phyloP scores from a whole-genome alignment of 495 filamentous ascomycete species.

The Daldinia loculata region DNA sequence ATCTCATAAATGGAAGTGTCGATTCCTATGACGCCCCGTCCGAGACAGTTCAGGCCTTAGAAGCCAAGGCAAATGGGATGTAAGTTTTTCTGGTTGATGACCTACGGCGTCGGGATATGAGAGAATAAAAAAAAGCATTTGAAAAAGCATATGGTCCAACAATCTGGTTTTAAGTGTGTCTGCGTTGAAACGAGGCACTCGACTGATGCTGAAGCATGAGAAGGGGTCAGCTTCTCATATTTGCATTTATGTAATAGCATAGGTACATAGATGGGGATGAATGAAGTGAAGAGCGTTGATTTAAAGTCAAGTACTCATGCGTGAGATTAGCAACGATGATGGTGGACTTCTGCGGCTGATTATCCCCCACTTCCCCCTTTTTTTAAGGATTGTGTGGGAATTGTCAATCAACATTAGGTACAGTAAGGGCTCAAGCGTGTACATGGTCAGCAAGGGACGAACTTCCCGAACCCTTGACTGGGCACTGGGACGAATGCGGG shows the following conservation, averaged over 20 bases:
- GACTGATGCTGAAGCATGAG: not conserved
- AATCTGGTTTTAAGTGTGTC: not conserved
- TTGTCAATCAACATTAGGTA: not conserved
- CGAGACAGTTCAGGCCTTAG: slow-evolving; percentile 52
- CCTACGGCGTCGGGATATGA: not conserved
- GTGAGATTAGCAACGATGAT: not conserved
- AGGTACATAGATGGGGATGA: not conserved
- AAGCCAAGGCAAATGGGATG: slow-evolving; percentile 57
- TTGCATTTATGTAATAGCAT: slow-evolving; percentile 1
- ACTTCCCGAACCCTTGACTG: slow-evolving; percentile 10
- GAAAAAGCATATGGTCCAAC: slow-evolving; percentile 18
- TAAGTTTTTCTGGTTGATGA: slow-evolving; percentile 27
- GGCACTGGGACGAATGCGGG: slow-evolving; percentile 29
- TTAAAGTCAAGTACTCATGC: not conserved
- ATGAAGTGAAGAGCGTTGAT: not conserved
- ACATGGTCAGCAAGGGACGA: not conserved
- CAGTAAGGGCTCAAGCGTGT: not conserved
- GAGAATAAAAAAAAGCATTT: slow-evolving; percentile 1
- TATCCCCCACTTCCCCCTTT: slow-evolving; percentile 4
- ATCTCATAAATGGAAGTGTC: slow-evolving; percentile 40
- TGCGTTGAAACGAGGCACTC: slow-evolving; percentile 1
- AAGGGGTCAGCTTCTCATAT: not conserved
- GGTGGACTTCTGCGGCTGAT: not conserved
- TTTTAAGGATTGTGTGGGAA: not conserved
- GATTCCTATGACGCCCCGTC: slow-evolving; percentile 38